Evolutionary conservation across 1,139 yeast genomes (phyloP), one percentile per base, ranked within the genome.

Genomic region (Tardiomyces digboiensis): DNA sequence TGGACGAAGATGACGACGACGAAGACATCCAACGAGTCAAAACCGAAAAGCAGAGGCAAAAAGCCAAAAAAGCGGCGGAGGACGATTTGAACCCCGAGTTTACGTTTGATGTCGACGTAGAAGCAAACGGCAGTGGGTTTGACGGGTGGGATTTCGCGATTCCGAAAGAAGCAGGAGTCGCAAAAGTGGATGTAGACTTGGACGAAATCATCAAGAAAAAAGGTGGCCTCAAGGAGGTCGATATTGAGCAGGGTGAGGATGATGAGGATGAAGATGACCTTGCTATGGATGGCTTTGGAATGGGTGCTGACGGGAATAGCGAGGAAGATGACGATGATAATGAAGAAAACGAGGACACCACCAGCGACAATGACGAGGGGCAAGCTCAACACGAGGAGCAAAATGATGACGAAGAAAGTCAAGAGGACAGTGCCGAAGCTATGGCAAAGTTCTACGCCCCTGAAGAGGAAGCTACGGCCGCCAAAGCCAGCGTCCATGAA

Each of bases 91-190:
- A 79, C 46, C 70, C 89, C 42, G 80, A 82, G 49, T 87, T 89
- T 22, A 79, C 80, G 46, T 89, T 89, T 60, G 70, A 74, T 23
- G 78, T 87, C 53, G 74, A 75, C 14, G 66, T 78, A 21, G 76
- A 71, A 37, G 80, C 74, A 26, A 61, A 71, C 1, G 57, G 68
- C 2, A 58, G 68, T 3, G 68, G 66, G 16, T 78, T 82, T 45
- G 78, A 77, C 41, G 95, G 95, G 2, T 88, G 96, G 96, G 88
- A 86, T 53, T 85, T 86, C 59, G 76, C 70, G 39, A 75, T 74
- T 14, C 76, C 58, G 19, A 55, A 52, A 16, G 56, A 45, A 26
- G 54, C 49, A 7, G 73, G 62, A 2, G 10, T 21, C 52, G 43
- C 42, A 23, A 44, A 44, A 36, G 45, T 48, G 52, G 86, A 80